Evolutionary conservation across 1,284 basidiomycete species (phyloP), one percentile per base, ranked within the genome.

Genomic region (Tilletia setariae): DNA sequence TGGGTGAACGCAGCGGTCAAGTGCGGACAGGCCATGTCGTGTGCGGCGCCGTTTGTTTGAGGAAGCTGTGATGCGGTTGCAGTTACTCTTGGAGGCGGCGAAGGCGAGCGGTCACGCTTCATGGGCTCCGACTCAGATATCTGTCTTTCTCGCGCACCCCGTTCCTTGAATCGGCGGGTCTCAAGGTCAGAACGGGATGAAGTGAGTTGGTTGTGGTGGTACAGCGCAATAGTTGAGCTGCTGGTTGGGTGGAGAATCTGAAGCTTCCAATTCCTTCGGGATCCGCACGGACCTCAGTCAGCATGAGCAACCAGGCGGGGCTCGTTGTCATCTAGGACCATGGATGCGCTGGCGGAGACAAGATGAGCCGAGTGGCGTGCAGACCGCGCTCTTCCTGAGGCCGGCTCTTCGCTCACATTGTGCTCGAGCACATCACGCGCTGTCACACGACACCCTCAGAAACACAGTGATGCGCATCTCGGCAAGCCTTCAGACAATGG

Each of bases 11-110:
- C 74, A 21, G 68, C 75, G 25, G 66, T 69, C 43, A 79, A 72
- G 44, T 79, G 78, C 16, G 76, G 73, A 44, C 78, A 79, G 11
- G 75, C 70, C 73, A 76, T 77, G 32, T 61, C 56, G 56, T 13
- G 28, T 61, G 56, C 19, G 7, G 19, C 21, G 11, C n/a, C 13
- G 21, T 28, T 61, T 32, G 30, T 40, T 61, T 61, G 56, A 15
- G 25, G 56, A 19, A 4, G 13, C 21, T 16, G 32, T 40, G 32
- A 13, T 61, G 56, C 32, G 32, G 56, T 61, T 61, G 56, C 35
- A 19, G 56, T 16, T 61, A 30, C n/a, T 16, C 30, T 4, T 11
- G 28, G 56, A 11, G 56, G 32, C 30, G 56, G 56, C 28, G 56
- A 61, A 32, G 56, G 28, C 30, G 56, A 40, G 7, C 56, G 56